Evolutionary conservation across 2,329 filamentous ascomycete genomes (phyloP), one percentile per base, ranked within the genome.

Genomic region (Xylogone sp.): DNA sequence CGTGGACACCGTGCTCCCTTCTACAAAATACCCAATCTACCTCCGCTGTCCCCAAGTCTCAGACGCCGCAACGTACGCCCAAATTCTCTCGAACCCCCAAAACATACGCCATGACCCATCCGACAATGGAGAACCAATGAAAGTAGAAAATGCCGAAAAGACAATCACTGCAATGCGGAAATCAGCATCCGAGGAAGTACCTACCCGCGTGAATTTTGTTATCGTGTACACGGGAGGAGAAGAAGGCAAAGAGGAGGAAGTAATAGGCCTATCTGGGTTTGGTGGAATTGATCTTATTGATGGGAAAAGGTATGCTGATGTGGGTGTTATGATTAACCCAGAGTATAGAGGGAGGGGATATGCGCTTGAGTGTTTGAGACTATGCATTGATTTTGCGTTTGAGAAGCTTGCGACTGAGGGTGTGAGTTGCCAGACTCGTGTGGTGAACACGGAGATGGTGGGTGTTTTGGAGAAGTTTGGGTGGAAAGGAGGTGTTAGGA

Each of bases 381-480:
- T 49, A 21, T 24, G 39, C 21, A 49, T 49, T 19, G 47, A 49
- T 21, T 49, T 49, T 49, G 47, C 47, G 18, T 20, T 49, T 49
- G 19, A 42, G 13, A 42, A 48, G 16, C 24, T 44, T 12, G 21
- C 19, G 20, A 19, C 29, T 18, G 47, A 49, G 18, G 47, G 34
- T 5, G 47, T 49, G n/a, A 49, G 19, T 24, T 39, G 20, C 18
- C 20, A 22, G 39, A 29, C 18, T 10, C 29, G 24, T 21, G 47
- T 12, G 34, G 22, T 3, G 20, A 49, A 49, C 18, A 21, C 21
- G 21, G 16, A 20, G 13, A 49, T 49, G 47, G 21, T 29, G 7
- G 21, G 20, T 34, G 3, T 49, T 4, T 13, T 49, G n/a, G 27
- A 43, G 34, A 49, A 49, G 47, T 27, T 49, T 9, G 47, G 47